Evolutionary conservation across 2,329 filamentous ascomycete species (phyloP).

Genomic region (Periconia sp.): DNA sequence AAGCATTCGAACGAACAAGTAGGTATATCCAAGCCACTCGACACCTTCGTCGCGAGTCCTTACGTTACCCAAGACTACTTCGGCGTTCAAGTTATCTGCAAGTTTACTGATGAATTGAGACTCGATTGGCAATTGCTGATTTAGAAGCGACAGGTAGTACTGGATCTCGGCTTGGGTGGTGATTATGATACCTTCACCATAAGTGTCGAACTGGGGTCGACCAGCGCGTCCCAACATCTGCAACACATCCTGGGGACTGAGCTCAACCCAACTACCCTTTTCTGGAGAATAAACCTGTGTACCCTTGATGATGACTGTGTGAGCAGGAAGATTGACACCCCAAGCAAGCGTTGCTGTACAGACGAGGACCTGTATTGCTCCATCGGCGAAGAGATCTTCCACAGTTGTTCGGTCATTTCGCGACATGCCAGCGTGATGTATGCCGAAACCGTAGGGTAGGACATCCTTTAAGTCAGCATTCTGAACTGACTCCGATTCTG

Average conservation of each 20-base stretch:
- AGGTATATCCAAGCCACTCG: conserved; percentile 99
- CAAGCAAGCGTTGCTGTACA: conserved; percentile 98
- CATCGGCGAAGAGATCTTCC: conserved; percentile 90
- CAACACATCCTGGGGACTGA: conserved; percentile 95
- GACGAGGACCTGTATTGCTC: conserved; percentile 91
- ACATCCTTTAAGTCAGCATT: conserved; percentile 92
- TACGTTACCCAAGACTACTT: conserved; percentile 93
- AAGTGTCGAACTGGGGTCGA: conserved; percentile 95
- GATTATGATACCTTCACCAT: conserved; percentile 98
- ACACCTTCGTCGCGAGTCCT: conserved; percentile 92
- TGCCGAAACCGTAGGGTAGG: conserved; percentile 94
- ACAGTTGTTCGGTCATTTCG: conserved; percentile 93
- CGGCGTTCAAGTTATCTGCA: conserved; percentile 95
- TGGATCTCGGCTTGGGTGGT: conserved; percentile 94
- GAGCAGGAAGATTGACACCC: conserved; percentile 97
- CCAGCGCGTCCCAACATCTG: conserved; percentile 99
- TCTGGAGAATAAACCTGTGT: conserved; percentile 98
- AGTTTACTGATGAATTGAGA: conserved; percentile 93
- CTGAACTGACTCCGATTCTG: conserved; percentile 81
- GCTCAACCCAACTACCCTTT: conserved; percentile 97
- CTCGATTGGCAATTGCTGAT: conserved; percentile 96
- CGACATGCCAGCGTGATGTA: conserved; percentile 97
- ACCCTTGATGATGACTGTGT: conserved; percentile 98
- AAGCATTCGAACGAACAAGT: conserved; percentile 97
- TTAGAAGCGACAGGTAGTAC: conserved; percentile 95